Percentiles rank a stretch among this genome's conserved stretches.
phyloP scores from a whole-genome alignment of 371 early-diverging fungal genomes.

The Lichtheimia ornata region DNA sequence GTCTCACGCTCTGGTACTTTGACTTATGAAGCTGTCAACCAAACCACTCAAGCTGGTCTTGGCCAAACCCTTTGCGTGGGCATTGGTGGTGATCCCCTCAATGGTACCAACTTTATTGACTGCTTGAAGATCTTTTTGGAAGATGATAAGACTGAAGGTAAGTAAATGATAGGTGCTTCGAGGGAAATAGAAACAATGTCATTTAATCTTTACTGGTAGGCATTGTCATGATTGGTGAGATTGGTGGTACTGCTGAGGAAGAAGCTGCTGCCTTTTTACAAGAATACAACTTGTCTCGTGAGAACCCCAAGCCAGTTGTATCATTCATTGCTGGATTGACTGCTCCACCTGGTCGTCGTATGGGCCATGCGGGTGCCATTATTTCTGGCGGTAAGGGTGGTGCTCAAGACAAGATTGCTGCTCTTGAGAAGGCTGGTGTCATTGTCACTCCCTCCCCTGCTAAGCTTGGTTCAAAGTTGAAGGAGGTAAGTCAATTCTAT shows the following conservation, averaged over 20 bases:
- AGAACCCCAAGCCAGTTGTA: constrained; percentile 91
- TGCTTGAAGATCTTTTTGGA: constrained; percentile 92
- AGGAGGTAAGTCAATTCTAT: constrained; percentile 4
- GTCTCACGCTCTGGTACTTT: constrained; percentile 98
- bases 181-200: not conserved
- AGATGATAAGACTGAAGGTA: constrained; percentile 94
- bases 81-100: constrained; percentile 99
- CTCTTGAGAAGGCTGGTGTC: constrained; percentile 92
- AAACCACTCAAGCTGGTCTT: constrained; percentile 92
- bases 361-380: constrained; percentile 90
- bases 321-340: constrained; percentile 98
- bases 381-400: constrained; percentile 98
- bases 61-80: constrained; percentile 97
- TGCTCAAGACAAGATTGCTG: constrained; percentile 96
- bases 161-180: constrained; percentile 18
- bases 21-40: constrained; percentile 98
- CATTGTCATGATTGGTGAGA: constrained; percentile 93
- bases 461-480: constrained; percentile 85
- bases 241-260: constrained; percentile 98
- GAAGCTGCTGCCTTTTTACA: constrained; percentile 97
- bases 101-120: constrained; percentile 99
- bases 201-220: constrained; percentile 41
- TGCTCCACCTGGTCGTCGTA: constrained; percentile 98
- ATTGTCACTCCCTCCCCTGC: constrained; percentile 93
- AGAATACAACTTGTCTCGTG: constrained; percentile 86